These are phyloP conservation scores for Dioscorea cayenensis DNA, from an alignment of 116 monocot species.

Conservation along the genomic window DNA sequence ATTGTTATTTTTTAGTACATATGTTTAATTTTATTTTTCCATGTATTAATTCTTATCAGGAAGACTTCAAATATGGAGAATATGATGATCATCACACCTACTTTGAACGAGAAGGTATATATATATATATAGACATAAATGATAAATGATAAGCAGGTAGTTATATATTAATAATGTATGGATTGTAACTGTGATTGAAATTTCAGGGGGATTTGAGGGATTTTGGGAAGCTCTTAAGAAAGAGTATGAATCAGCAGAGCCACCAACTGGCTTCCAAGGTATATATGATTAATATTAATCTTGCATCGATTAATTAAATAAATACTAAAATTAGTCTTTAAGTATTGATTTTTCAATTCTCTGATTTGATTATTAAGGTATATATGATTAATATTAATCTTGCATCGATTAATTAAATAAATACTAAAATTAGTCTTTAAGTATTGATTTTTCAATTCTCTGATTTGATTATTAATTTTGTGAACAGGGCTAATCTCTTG, in stretches of 20 bases:
- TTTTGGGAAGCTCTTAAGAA: slow-evolving; percentile 56
- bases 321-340: background rate
- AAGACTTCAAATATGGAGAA: slow-evolving; percentile 75
- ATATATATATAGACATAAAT: too few species aligned
- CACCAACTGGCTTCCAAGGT: slow-evolving; percentile 94
- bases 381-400: too few species aligned
- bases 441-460: background rate
- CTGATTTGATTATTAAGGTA: slow-evolving; percentile 39
- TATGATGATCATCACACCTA: slow-evolving; percentile 91
- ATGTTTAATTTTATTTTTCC: background rate
- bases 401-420: background rate
- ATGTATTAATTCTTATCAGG: slow-evolving; percentile 27
- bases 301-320: background rate
- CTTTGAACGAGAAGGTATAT: slow-evolving; percentile 31
- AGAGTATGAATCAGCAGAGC: slow-evolving; percentile 66
- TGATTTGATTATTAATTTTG: slow-evolving; percentile 1
- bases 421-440: background rate
- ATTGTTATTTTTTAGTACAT: too few species aligned
- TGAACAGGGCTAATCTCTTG: slow-evolving; percentile 75
- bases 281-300: background rate
- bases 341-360: background rate
- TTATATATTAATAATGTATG: background rate
- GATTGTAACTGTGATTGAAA: background rate
- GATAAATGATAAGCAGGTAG: background rate
- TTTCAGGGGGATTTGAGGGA: slow-evolving; percentile 38